Evolutionary conservation across 495 filamentous ascomycete species (phyloP), one percentile per base, ranked within the genome.

Genomic region (Amniculicola lignicola): DNA sequence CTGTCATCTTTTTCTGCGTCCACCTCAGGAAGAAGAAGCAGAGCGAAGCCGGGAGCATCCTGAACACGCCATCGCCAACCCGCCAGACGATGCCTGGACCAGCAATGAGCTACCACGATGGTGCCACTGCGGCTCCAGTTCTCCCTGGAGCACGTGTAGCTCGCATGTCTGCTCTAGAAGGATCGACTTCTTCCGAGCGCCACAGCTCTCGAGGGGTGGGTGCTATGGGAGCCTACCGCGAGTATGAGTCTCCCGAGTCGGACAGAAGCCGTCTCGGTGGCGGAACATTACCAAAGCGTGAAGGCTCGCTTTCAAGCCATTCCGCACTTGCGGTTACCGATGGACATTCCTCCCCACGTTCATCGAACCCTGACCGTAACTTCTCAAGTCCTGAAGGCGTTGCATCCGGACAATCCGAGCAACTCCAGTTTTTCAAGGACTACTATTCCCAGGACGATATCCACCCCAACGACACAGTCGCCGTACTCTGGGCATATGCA

Each of bases 401-500:
- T 44, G 81, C 86, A 4, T 95, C 89, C 64, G 87, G 90, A 53
- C 90, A 96, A 66, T 96, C 90, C 0, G 94, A 99, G 74, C 94
- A 96, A 68, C 71, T 99, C 27, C 82, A 87, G 6, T 90, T 85
- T 66, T 99, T 99, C 82, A 95, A 95, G 64, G 93, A 99, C 65
- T 99, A 99, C 69, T 99, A 99, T 71, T 96, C 92, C 3, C 83
- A 89, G 61, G 92, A 97, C 65, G 90, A 97, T 59, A 96, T 99
- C 57, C 88, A 90, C 56, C 85, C 93, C 2, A 86, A 87, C 27
- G 90, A 97, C 64, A 85, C 83, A 51, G 94, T 99, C 23, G 80
- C 93, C 10, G 88, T 88, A 5, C 80, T 99, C 23, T 99, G 94
- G 94, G 93, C 94, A 5, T 99, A 99, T 66, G 85, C 93, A 65